Base-by-base conservation (phyloP, 1,284 basidiomycete species). In the Taiwanofungus camphoratus region DNA sequence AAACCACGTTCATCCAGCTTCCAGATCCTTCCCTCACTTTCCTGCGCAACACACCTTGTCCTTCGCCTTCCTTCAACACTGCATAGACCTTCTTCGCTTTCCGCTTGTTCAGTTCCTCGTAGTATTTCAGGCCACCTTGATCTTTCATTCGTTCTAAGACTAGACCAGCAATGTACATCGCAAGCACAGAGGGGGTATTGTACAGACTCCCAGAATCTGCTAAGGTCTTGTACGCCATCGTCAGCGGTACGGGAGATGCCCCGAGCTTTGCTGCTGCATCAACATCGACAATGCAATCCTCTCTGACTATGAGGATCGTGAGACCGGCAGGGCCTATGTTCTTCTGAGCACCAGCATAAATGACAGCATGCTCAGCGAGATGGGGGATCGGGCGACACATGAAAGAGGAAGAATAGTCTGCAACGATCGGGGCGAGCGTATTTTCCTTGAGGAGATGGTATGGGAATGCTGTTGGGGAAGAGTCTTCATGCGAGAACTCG, bases 301-400 rank as follows among this genome's bases (percentile, higher is more conserved):
- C 82, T 24, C 91, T 82, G 15, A 97, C 91, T 63, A 99, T 95
- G 50, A 95, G 71, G 58, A 99, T 79, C 4, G 93, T 95, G 19
- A 96, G 72, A 3, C 96, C 96, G 0, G 94, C 85, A 1, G 96
- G 96, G 4, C 95, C 96, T 39, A 99, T 74, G 64, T 99, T 99
- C 75, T 99, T 99, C 67, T 99, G 96, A n/a, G 90, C 96, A 31
- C 96, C 96, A 9, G 95, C 97, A 63, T 89, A 99, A 58, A 99
- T 87, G 59, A 99, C 74, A 3, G 91, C 92, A 63, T 96, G 91
- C 60, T 88, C 85, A 31, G 83, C 82, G 37, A 97, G 75, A 52
- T 81, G 77, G 4, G 87, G 86, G 59, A 99, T 96, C 27, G 87
- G 87, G n/a, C 94, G 79, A 33, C 90, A 93, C 77, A 99, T 88